phyloP scores from a whole-genome alignment of 495 filamentous ascomycete genomes.

The Durotheca rogersii region DNA sequence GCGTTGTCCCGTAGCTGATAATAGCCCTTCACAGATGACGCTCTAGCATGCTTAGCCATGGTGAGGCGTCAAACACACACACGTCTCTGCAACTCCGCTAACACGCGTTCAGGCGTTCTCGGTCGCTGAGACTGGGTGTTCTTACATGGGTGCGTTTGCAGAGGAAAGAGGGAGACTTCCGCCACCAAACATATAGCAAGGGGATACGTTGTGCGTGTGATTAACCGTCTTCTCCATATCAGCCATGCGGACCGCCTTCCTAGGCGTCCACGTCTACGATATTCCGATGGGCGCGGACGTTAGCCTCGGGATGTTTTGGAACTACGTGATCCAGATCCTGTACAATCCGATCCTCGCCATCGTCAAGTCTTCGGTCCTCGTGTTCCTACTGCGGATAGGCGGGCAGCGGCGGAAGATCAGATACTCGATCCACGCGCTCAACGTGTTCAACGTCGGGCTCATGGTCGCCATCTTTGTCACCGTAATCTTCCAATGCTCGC shows the following conservation, averaged over 20 bases:
- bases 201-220: background rate
- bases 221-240: slow-evolving; percentile 9
- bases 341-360: slow-evolving; percentile 65
- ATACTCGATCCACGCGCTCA: slow-evolving; percentile 49
- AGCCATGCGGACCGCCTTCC: slow-evolving; percentile 56
- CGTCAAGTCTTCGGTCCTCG: slow-evolving; percentile 59
- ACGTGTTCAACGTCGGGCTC: slow-evolving; percentile 51
- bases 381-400: slow-evolving; percentile 55
- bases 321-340: slow-evolving; percentile 59
- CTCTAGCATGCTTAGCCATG: slow-evolving; percentile 48
- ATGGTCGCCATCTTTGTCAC: slow-evolving; percentile 58
- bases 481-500: slow-evolving; percentile 59
- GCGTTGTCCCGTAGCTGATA: slow-evolving; percentile 1
- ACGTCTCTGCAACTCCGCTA: slow-evolving; percentile 1
- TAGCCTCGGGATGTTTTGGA: slow-evolving; percentile 44
- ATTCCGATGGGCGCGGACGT: slow-evolving; percentile 45
- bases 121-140: slow-evolving; percentile 44
- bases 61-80: slow-evolving; percentile 13
- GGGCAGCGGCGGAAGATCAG: slow-evolving; percentile 49
- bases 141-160: slow-evolving; percentile 44
- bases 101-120: slow-evolving; percentile 37
- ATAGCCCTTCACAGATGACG: slow-evolving; percentile 36
- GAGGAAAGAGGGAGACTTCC: background rate
- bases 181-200: background rate
- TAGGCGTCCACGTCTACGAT: slow-evolving; percentile 50